Evolutionary conservation across 2,329 filamentous ascomycete species (phyloP).

Genomic region (Camillea tinctor): DNA sequence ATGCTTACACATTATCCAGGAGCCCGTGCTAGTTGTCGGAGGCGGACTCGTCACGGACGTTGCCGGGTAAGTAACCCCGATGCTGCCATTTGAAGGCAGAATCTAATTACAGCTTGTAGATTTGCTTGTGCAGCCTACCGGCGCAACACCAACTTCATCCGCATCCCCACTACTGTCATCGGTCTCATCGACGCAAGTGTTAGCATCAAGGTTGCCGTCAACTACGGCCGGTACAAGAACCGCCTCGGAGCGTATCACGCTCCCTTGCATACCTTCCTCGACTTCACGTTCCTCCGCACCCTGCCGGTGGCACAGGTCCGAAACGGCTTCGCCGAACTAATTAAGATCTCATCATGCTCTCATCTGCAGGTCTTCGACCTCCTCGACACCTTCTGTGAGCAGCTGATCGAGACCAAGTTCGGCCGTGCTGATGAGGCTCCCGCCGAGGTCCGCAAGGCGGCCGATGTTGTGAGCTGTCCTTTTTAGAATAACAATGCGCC

Average conservation of each 20-base stretch:
- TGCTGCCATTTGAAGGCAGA: constrained; percentile 25
- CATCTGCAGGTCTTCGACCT: constrained; percentile 65
- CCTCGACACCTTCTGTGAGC: constrained; percentile 67
- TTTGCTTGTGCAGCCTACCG: constrained; percentile 72
- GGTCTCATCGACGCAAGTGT: constrained; percentile 74
- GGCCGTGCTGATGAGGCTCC: constrained; percentile 58
- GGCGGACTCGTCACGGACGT: constrained; percentile 72
- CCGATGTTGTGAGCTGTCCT: constrained; percentile 43
- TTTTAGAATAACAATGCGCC: not conserved
- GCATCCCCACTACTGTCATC: constrained; percentile 72
- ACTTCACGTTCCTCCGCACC: constrained; percentile 70
- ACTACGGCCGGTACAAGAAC: constrained; percentile 76
- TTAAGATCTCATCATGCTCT: constrained; percentile 73
- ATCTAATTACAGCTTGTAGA: constrained; percentile 34
- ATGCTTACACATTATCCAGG: constrained; percentile 36
- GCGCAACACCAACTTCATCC: constrained; percentile 71
- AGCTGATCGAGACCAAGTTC: constrained; percentile 64
- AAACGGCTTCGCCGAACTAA: constrained; percentile 72
- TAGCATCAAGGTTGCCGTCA: constrained; percentile 76
- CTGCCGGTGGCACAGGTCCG: constrained; percentile 66
- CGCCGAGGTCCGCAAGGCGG: constrained; percentile 56
- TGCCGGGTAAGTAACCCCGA: constrained; percentile 56
- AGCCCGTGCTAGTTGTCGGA: constrained; percentile 65
- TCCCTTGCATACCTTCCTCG: constrained; percentile 69
- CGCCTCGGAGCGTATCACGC: constrained; percentile 71